phyloP scores from a whole-genome alignment of 441 rosid species.

The Manihot esculenta region DNA sequence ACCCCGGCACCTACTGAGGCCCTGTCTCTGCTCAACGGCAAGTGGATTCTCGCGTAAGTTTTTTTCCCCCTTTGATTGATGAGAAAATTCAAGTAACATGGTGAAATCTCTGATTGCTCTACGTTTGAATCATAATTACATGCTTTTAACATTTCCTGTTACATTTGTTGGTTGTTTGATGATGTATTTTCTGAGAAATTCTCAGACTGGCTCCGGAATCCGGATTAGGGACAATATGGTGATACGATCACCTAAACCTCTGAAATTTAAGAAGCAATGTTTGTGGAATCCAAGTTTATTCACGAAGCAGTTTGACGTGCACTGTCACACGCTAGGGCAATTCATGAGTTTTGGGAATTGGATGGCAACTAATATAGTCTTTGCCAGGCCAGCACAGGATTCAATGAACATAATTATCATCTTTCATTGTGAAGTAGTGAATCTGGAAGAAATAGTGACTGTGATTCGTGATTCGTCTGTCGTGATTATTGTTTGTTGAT shows the following conservation, averaged over 20 bases:
- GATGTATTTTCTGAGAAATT: neutral
- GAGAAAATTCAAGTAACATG: neutral
- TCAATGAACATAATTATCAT: no score
- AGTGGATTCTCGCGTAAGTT: constrained; percentile 93
- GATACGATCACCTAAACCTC: no score
- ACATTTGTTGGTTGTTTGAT: neutral
- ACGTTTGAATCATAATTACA: no score
- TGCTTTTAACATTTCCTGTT: no score
- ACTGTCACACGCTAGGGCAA: neutral
- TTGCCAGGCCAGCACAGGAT: no score
- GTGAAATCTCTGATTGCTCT: no score
- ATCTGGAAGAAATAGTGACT: no score
- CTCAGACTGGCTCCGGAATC: neutral
- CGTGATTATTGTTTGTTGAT: no score
- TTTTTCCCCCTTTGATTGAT: constrained; percentile 1
- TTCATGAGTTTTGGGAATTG: neutral
- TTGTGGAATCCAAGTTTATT: neutral
- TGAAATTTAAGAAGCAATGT: neutral
- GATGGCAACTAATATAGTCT: neutral
- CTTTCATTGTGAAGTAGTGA: no score
- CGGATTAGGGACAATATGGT: no score
- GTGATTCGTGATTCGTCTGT: no score
- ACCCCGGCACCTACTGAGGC: constrained; percentile 85
- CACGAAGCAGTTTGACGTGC: neutral
- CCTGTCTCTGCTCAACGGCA: constrained; percentile 75